Base-by-base conservation (phyloP, 768 basidiomycete species). In the Tricholomella constricta region DNA sequence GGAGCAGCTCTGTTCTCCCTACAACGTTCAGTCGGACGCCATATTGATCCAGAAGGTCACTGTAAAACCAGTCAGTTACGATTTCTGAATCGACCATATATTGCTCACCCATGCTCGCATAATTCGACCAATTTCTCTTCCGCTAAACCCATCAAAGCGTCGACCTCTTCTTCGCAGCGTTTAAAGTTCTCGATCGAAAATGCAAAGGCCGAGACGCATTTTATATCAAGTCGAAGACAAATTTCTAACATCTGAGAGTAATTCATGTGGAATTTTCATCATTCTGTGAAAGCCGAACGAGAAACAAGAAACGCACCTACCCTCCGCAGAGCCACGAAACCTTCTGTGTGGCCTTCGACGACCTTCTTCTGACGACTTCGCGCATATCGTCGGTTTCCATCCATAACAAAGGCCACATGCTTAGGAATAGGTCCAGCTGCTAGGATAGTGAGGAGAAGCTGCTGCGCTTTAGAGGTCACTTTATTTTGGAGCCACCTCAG, bases 101-200 rank as follows among this genome's bases (percentile, higher is more conserved):
- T 10, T 10, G 3, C 85, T 48, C 62, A 97, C 96, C 92, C 95
- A 60, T 91, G 81, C 54, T 78, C 62, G 46, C 86, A 88, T 15
- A 98, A 74, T 67, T 96, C 91, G 31, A 85, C 65, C 25, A 98
- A 77, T 56, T 88, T 86, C 78, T 56, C 58, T 46, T 91, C 85
- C 0, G 90, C 89, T 43, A 99, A 69, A n/a, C 73, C 68, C 93
- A 99, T 94, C 60, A 98, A 77, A 2, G 84, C 84, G 22, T 88
- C 83, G 1, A 99, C 93, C 67, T 99, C 97, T 4, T 87, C 86
- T 48, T 81, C 75, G 1, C 88, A 80, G 19, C 97, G 82, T 56
- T 91, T 91, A 74, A 98, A 98, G 72, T 98, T 99, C 62, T 98
- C 96, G 55, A 98, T 94, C 1, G 94, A 83, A 70, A 99, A 99